These are phyloP conservation scores for Litsea cubeba DNA, from an alignment of 164 flowering plant species.

Conservation along the genomic window DNA sequence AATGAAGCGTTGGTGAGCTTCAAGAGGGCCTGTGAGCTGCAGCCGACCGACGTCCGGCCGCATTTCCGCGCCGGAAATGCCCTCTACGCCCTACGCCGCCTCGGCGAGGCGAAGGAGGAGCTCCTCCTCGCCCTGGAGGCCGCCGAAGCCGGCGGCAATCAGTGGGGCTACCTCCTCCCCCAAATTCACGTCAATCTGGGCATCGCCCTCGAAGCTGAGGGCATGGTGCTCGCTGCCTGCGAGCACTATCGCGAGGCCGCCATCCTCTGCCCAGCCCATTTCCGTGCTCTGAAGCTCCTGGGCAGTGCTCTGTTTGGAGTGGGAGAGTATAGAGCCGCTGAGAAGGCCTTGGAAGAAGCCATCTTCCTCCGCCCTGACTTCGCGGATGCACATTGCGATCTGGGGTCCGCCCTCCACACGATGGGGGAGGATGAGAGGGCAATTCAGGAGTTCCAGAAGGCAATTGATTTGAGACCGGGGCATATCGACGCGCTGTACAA, in stretches of 20 bases:
- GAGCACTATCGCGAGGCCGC: conserved; percentile 99
- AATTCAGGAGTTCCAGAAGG: conserved; percentile 93
- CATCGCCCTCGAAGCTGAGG: conserved; percentile 90
- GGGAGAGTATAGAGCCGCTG: conserved; percentile 98
- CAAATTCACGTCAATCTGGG: conserved; percentile 98
- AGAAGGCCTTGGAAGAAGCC: conserved; percentile 94
- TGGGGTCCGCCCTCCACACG: conserved; percentile 97
- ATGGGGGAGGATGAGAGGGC: conserved; percentile 91
- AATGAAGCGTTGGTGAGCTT: conserved; percentile 83
- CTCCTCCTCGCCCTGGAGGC: conserved; percentile 76
- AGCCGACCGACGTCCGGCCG: conserved; percentile 83
- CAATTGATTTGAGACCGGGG: conserved; percentile 92
- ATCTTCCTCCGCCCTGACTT: conserved; percentile 84
- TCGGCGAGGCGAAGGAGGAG: conserved; percentile 73
- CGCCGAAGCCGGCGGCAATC: conserved; percentile 87
- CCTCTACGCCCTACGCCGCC: conserved; percentile 58
- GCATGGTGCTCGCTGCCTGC: conserved; percentile 91
- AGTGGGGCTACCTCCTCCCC: conserved; percentile 86
- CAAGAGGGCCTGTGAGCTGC: conserved; percentile 88
- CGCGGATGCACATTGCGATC: conserved; percentile 97
- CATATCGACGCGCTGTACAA: conserved; percentile 96
- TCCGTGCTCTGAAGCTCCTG: conserved; percentile 89
- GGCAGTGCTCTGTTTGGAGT: conserved; percentile 98
- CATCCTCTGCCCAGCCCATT: conserved; percentile 90
- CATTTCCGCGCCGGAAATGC: conserved; percentile 91